A percentile compares a stretch with the other conserved stretches of the same genome.
These are phyloP conservation scores for Middelhovenomyces tepae DNA, from an alignment of 805 yeast genomes.

Conservation along the genomic window DNA sequence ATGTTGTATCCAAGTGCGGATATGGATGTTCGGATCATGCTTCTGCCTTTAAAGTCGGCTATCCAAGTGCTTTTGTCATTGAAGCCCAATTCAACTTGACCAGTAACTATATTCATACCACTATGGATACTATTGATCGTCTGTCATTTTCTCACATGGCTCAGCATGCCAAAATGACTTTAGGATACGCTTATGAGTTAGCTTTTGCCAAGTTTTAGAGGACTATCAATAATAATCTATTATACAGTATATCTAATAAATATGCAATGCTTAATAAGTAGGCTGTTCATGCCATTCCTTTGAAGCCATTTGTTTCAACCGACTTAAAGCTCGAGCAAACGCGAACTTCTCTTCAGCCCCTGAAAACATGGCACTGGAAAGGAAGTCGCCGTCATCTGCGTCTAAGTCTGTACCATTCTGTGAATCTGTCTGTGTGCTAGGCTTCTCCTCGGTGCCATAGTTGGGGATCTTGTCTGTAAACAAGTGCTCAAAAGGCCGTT, in stretches of 20 bases:
- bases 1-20: constrained; percentile 72
- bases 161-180: constrained; percentile 70
- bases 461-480: constrained; percentile 69
- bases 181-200: constrained; percentile 69
- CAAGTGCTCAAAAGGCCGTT: constrained; percentile 71
- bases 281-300: constrained; percentile 56
- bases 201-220: constrained; percentile 32
- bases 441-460: constrained; percentile 28
- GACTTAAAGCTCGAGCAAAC: constrained; percentile 86
- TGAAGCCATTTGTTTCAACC: constrained; percentile 90
- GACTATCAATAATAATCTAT: no score
- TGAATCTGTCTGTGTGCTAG: constrained; percentile 29
- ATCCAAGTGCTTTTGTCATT: constrained; percentile 72
- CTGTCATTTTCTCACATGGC: constrained; percentile 69
- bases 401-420: constrained; percentile 33
- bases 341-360: constrained; percentile 95
- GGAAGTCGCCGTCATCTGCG: constrained; percentile 60
- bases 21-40: constrained; percentile 94
- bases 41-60: constrained; percentile 74
- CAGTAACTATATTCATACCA: constrained; percentile 66
- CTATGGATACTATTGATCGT: constrained; percentile 72
- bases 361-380: constrained; percentile 41
- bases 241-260: no score
- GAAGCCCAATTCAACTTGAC: constrained; percentile 63
- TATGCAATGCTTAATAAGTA: constrained; percentile 6